These are phyloP conservation scores for Suhomyces ambrosiae DNA, from an alignment of 1,139 yeast species.

Conservation along the genomic window DNA sequence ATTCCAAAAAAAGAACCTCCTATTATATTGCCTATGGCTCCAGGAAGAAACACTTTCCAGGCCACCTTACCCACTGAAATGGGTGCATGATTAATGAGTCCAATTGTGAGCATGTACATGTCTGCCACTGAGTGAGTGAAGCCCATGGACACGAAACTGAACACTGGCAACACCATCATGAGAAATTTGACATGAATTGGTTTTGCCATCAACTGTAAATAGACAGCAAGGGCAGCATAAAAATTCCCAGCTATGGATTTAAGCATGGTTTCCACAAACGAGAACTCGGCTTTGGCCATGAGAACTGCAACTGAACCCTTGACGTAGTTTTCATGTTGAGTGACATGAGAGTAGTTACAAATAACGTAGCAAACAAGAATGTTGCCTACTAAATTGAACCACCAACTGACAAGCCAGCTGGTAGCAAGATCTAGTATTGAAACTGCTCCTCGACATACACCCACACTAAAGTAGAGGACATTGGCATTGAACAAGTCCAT, in stretches of 20 bases:
- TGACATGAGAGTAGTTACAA: constrained; percentile 55
- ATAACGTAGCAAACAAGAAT: constrained; percentile 67
- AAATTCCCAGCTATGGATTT: constrained; percentile 77
- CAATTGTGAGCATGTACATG: constrained; percentile 67
- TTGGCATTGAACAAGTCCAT: constrained; percentile 75
- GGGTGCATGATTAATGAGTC: constrained; percentile 65
- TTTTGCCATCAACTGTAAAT: constrained; percentile 73
- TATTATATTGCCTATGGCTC: constrained; percentile 66
- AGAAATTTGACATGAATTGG: constrained; percentile 77
- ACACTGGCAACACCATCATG: constrained; percentile 66
- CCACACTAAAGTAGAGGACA: constrained; percentile 68
- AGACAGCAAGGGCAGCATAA: constrained; percentile 72
- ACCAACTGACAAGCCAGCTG: constrained; percentile 72
- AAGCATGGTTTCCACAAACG: constrained; percentile 61
- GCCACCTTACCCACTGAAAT: constrained; percentile 62
- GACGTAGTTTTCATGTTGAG: constrained; percentile 40
- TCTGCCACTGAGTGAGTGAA: constrained; percentile 83
- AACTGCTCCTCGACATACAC: constrained; percentile 67
- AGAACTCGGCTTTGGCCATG: constrained; percentile 44
- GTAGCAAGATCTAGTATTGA: constrained; percentile 59
- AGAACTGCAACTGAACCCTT: constrained; percentile 51
- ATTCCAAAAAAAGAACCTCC: constrained; percentile 70
- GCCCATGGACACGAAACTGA: constrained; percentile 73
- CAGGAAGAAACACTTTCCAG: constrained; percentile 73
- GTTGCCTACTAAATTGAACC: constrained; percentile 63